These are phyloP conservation scores for Eremochloa ophiuroides DNA, from an alignment of 176 grass and related monocot genomes.

Conservation along the genomic window DNA sequence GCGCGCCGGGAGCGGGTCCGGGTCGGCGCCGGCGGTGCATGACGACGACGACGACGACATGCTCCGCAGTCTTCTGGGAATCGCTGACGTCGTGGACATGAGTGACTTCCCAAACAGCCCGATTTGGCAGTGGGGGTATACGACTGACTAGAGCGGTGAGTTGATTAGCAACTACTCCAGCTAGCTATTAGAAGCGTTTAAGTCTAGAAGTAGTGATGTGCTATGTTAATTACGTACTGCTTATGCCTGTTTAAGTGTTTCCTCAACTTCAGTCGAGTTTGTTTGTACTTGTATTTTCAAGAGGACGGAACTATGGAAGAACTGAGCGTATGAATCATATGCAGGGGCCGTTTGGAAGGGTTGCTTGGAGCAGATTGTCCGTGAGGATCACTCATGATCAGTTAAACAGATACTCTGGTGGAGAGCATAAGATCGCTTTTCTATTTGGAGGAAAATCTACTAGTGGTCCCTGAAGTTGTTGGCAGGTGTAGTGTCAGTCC, in stretches of 20 bases:
- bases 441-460: no score
- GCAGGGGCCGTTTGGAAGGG: not conserved
- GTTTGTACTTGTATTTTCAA: not conserved
- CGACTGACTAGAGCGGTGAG: not conserved
- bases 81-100: conserved; percentile 24
- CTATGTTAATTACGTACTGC: conserved; percentile 6
- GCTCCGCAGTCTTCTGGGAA: not conserved
- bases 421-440: no score
- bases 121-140: conserved; percentile 16
- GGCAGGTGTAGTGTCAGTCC: no score
- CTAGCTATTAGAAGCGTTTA: not conserved
- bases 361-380: not conserved
- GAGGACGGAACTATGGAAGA: not conserved
- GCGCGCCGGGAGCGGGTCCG: not conserved
- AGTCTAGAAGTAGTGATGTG: not conserved
- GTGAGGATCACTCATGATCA: not conserved
- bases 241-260: conserved; percentile 3
- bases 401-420: no score
- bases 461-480: no score
- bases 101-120: conserved; percentile 28
- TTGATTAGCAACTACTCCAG: not conserved
- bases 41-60: not conserved
- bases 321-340: not conserved
- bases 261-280: not conserved
- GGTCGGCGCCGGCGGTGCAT: not conserved